A percentile compares a stretch with the other conserved stretches of the same genome.
Conservation (phyloP, 257 asterid species). For the Buddleja alternifolia region DNA sequence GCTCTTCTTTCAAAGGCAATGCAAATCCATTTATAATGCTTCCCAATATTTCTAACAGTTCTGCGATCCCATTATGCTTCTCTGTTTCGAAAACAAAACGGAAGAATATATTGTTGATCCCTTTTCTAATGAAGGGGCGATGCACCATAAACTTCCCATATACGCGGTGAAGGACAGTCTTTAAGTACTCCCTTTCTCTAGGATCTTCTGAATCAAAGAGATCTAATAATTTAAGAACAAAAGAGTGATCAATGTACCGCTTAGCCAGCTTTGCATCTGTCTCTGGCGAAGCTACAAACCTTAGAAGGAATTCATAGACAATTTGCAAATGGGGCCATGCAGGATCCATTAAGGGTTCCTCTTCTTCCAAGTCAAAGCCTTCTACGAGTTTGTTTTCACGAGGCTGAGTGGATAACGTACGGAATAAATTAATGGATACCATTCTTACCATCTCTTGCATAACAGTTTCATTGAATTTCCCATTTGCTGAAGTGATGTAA, state of each 20-base stretch:
- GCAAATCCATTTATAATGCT: conserved; percentile 86
- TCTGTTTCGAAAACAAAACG: conserved; percentile 75
- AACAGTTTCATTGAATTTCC: conserved; percentile 57
- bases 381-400: conserved; percentile 61
- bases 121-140: conserved; percentile 74
- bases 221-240: conserved; percentile 61
- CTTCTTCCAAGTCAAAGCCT: conserved; percentile 76
- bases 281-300: conserved; percentile 81
- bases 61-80: conserved; percentile 84
- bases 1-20: conserved; percentile 79
- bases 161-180: conserved; percentile 73
- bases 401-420: conserved; percentile 53
- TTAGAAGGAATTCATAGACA: conserved; percentile 73
- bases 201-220: conserved; percentile 88
- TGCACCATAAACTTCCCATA: conserved; percentile 91
- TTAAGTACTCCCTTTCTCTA: conserved; percentile 80
- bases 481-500: conserved; percentile 57
- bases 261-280: conserved; percentile 82
- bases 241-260: conserved; percentile 79
- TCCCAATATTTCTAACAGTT: conserved; percentile 77
- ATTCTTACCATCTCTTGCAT: conserved; percentile 63
- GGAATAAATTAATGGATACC: conserved; percentile 68
- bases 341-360: conserved; percentile 77
- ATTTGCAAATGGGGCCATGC: conserved; percentile 84
- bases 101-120: conserved; percentile 71